Base-by-base conservation (phyloP, 306 rosid genomes). In the Trichosanthes cucumerina region DNA sequence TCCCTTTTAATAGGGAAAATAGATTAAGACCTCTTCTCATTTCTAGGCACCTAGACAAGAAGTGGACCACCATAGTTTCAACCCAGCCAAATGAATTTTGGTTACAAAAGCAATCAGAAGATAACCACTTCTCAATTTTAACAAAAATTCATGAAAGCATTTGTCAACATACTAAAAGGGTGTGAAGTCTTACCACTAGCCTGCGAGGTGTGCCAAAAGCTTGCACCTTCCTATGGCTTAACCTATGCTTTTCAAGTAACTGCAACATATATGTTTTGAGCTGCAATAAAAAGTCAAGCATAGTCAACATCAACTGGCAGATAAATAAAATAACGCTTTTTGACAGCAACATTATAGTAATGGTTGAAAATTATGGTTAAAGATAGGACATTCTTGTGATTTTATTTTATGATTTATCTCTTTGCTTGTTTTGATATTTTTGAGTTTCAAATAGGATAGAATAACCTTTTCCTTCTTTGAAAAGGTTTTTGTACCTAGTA, bases 161-260 rank as follows among this genome's bases (percentile, higher is more conserved):
- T 71, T 52, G 9, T n/a, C 50, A 53, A 43, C 36, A n/a, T 59
- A 65, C 62, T 12, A 43, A 70, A 77, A 24, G 28, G 71, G 43
- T 62, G 69, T 58, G 38, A 72, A 80, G 75, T 60, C 77, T 16
- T 88, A 94, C 98, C 97, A 94, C 91, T 79, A 94, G 81, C 86
- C 98, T 87, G 68, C 95, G 92, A 68, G 98, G 95, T 43, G 96
- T 94, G 64, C 91, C 88, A 64, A 87, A 90, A 75, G 88, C 91
- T 80, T 88, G 88, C 80, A 90, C 85, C 53, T 90, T 84, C 54
- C 95, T 92, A 85, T 92, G 93, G 83, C 87, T 82, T 79, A 94
- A 69, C 84, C 95, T 89, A 85, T 90, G 93, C 75, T 88, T 92
- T 80, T 87, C 95, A 47, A 94, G 86, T 78, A 94, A 82, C 84